Conservation (phyloP, 202 grass and related monocot genomes). For the Thinopyrum obtusiflorum region DNA sequence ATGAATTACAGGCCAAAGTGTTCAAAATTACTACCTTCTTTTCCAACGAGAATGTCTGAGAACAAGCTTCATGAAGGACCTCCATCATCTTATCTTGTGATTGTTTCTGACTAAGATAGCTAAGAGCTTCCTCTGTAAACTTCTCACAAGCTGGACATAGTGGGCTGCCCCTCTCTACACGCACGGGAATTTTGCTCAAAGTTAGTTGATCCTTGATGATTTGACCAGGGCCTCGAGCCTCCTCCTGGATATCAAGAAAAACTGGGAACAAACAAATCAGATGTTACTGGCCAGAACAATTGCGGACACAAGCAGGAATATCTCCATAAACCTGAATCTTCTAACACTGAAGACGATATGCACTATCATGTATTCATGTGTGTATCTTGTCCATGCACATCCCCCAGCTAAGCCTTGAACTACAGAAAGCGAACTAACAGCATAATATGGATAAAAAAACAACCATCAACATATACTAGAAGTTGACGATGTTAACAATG, state of each 20-base stretch:
- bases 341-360: neutral
- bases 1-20: neutral
- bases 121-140: constrained; percentile 43
- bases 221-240: neutral
- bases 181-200: constrained; percentile 19
- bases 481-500: neutral
- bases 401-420: neutral
- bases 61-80: constrained; percentile 66
- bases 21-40: constrained; percentile 31
- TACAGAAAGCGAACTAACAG: neutral
- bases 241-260: neutral
- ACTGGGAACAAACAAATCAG: neutral
- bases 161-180: constrained; percentile 27
- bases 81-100: constrained; percentile 53
- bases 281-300: neutral
- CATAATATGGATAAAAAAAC: neutral
- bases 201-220: neutral
- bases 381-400: neutral
- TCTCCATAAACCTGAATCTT: neutral
- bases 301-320: neutral
- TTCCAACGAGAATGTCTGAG: constrained; percentile 55
- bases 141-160: constrained; percentile 55
- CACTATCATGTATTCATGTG: neutral
- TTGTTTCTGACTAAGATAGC: constrained; percentile 54
- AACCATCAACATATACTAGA: neutral